These are phyloP conservation scores for Claviceps purpurea DNA, from an alignment of 2,329 filamentous ascomycete species.

Conservation along the genomic window DNA sequence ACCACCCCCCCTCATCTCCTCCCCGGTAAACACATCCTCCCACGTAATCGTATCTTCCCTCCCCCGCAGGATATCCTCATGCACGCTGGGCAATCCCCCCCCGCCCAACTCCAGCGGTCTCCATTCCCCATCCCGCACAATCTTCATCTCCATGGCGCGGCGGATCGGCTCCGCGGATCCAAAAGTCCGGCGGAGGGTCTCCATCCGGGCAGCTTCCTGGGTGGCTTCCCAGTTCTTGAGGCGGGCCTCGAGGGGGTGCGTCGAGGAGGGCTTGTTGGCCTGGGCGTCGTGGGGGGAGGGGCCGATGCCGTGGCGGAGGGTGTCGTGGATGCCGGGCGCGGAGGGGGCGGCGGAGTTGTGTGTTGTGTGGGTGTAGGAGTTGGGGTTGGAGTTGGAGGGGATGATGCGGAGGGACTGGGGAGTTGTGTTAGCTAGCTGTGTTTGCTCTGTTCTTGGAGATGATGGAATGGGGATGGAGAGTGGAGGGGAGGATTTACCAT, in stretches of 20 bases:
- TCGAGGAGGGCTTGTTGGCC: conserved; percentile 34
- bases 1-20: conserved; percentile 57
- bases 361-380: conserved; percentile 49
- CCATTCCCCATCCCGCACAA: conserved; percentile 69
- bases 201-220: conserved; percentile 79
- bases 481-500: conserved; percentile 13
- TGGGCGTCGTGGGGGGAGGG: conserved; percentile 40
- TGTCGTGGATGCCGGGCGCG: conserved; percentile 86
- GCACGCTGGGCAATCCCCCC: conserved; percentile 46
- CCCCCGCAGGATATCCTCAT: conserved; percentile 80
- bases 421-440: background rate
- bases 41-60: conserved; percentile 66
- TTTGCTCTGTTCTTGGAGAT: background rate
- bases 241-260: conserved; percentile 84
- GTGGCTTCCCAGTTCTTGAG: conserved; percentile 83
- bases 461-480: conserved; percentile 3
- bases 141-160: conserved; percentile 89
- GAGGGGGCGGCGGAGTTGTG: conserved; percentile 65
- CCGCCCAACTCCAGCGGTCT: conserved; percentile 55
- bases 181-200: conserved; percentile 72
- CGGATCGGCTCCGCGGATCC: conserved; percentile 88
- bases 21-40: conserved; percentile 86
- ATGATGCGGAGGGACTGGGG: conserved; percentile 77
- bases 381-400: conserved; percentile 54
- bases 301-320: conserved; percentile 70